Evolutionary conservation across 1,284 basidiomycete species (phyloP), one percentile per base, ranked within the genome.

Genomic region (Malassezia dermatis): DNA sequence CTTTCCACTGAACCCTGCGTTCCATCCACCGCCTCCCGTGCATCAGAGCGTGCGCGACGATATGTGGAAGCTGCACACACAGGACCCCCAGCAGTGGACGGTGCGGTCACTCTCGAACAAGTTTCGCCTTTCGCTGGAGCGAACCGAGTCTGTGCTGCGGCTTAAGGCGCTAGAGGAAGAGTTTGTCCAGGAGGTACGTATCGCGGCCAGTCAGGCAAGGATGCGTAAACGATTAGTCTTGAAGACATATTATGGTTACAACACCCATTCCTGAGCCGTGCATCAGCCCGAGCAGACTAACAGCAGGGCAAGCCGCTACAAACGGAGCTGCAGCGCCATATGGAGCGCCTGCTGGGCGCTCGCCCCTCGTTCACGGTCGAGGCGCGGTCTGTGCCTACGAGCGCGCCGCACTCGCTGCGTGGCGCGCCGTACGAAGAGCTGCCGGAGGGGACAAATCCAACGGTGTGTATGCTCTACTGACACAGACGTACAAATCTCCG

Each of bases 171-270:
- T 73, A 19, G 71, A 73, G 28, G 23, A 30, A n/a, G 69, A 70
- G 45, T 63, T 61, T 51, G 35, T 24, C 23, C 31, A 63, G 41
- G 50, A 66, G 65, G 71, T 73, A 61, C 60, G 71, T 34, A 34
- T 34, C 32, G 32, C 32, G 15, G n/a, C 15, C 32, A 34, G 3
- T 7, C 32, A 11, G 40, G 42, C 43, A 37, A 62, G 58, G 65
- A 66, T 66, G 67, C 61, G 48, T 43, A 61, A 54, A 64, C 68
- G 68, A 68, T 70, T 70, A 70, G 68, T 70, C 68, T 70, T 70
- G 68, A 68, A 68, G 68, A 70, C 68, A 37, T 41, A 24, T n/a
- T 8, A 31, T 46, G 48, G 51, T 53, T 53, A 49, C 32, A 56
- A 6, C 31, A 27, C 10, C 13, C 17, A n/a, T 34, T 12, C 34